Evolutionary conservation across 192 early-diverging fungal species (phyloP), one percentile per base, ranked within the genome.

Genomic region (Entomortierella parvispora): DNA sequence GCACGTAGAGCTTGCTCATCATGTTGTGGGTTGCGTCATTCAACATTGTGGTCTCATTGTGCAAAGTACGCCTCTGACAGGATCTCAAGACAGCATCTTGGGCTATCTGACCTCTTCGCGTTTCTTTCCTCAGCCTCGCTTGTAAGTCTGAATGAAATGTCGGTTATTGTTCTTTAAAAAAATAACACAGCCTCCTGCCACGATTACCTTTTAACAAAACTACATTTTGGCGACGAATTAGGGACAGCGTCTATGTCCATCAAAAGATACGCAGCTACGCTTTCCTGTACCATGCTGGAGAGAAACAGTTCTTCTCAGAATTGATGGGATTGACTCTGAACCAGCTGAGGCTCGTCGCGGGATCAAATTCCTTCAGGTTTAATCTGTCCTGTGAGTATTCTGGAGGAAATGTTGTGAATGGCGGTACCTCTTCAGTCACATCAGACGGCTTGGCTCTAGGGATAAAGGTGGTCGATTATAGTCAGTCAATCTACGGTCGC

Each of bases 241-340:
- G 69, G 32, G 62, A 72, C 42, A 46, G 62, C 9, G 56, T 65
- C 3, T 62, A 65, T 45, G 26, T 72, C 25, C 52, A 62, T 28
- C 55, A 58, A 55, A 64, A 62, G 56, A 72, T 72, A 8, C 61
- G 70, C 17, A 62, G 70, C 40, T 72, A 65, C 44, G 70, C 70
- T 3, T 45, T 55, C 31, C 48, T 72, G n/a, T 59, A 59, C 29
- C 49, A 72, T 17, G 62, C 58, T 28, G 70, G 70, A 8, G 70
- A 72, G 42, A 55, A 59, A 17, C 70, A 72, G 7, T 72, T 65
- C 45, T 63, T 72, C 23, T 40, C 20, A 4, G 62, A 72, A 18
- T 17, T 72, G 42, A 9, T 65, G 46, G 62, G 58, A 26, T 33
- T 59, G 62, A 18, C 63, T 9, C 18, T 59, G 48, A 53, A 11